Percentiles rank a stretch among this genome's conserved stretches.
Conservation (phyloP, 768 basidiomycete species). For the Cystoderma amianthinum region DNA sequence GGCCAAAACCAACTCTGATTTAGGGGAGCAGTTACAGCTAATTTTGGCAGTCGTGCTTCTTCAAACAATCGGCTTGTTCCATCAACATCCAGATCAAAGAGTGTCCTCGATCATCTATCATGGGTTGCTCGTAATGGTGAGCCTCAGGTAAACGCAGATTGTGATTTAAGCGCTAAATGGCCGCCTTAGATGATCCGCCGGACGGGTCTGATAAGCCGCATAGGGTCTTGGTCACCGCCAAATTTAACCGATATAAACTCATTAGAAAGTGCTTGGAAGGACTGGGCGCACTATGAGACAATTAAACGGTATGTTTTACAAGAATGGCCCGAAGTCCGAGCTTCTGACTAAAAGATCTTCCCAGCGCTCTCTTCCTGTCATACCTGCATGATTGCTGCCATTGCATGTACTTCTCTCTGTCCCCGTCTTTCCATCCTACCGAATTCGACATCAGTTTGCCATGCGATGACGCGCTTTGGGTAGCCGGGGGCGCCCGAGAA, state of each 20-base stretch:
- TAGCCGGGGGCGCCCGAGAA: conserved; percentile 34
- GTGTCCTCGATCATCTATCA: conserved; percentile 47
- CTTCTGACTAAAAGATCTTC: not conserved
- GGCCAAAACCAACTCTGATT: conserved; percentile 27
- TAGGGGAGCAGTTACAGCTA: conserved; percentile 31
- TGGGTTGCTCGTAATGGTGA: conserved; percentile 53
- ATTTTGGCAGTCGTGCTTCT: conserved; percentile 44
- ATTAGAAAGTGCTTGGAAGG: conserved; percentile 41
- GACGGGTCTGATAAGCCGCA: conserved; percentile 34
- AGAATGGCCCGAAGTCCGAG: conserved; percentile 2
- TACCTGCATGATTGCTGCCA: conserved; percentile 55
- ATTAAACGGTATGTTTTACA: conserved; percentile 41
- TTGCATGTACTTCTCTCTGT: conserved; percentile 44
- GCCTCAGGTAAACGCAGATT: conserved; percentile 7
- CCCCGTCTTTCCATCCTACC: conserved; percentile 35
- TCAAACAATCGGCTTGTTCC: conserved; percentile 52
- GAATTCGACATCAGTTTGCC: conserved; percentile 49
- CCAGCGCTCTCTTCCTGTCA: conserved; percentile 37
- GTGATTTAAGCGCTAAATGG: not conserved
- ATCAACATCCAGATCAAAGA: conserved; percentile 40
- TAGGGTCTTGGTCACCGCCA: conserved; percentile 35
- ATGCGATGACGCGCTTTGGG: conserved; percentile 51
- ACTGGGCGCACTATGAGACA: conserved; percentile 52
- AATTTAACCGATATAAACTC: conserved; percentile 25
- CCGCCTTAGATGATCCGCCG: conserved; percentile 37